These are phyloP conservation scores for Phytopythium ostracodes DNA, from an alignment of 352 stramenopile genomes.

Conservation along the genomic window DNA sequence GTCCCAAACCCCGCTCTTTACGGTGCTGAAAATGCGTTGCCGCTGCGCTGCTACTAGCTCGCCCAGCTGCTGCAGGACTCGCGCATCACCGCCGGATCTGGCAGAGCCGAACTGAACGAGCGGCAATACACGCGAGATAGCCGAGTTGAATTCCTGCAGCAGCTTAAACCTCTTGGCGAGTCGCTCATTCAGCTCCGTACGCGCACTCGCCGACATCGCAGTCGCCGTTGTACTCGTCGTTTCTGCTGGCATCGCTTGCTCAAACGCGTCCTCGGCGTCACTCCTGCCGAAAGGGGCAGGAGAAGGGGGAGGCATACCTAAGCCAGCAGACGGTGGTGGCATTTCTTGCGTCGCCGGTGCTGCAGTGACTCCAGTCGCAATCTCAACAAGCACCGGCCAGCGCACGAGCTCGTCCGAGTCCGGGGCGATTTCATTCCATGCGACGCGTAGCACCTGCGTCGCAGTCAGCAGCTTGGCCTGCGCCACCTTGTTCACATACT, in stretches of 20 bases:
- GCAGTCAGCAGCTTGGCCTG: slow-evolving; percentile 40
- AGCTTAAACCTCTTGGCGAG: slow-evolving; percentile 63
- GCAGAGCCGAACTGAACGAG: slow-evolving; percentile 35
- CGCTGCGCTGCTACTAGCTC: slow-evolving; percentile 41
- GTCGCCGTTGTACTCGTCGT: neutral
- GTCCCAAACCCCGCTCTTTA: slow-evolving; percentile 76
- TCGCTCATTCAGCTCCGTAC: slow-evolving; percentile 25
- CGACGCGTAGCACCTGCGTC: slow-evolving; percentile 42
- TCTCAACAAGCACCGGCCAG: slow-evolving; percentile 65
- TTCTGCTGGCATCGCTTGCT: neutral
- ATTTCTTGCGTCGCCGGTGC: neutral
- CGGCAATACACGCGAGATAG: slow-evolving; percentile 54
- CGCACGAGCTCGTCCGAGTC: slow-evolving; percentile 53
- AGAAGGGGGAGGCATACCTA: neutral
- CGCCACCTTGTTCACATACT: slow-evolving; percentile 70
- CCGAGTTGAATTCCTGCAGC: slow-evolving; percentile 71
- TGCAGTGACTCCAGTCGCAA: slow-evolving; percentile 25
- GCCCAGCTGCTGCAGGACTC: slow-evolving; percentile 12
- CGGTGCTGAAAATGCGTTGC: slow-evolving; percentile 60
- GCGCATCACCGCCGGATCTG: slow-evolving; percentile 6
- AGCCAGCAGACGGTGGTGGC: neutral
- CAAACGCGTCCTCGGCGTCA: neutral
- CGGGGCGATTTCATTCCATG: slow-evolving; percentile 64
- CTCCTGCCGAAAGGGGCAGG: neutral
- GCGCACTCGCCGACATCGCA: neutral